Evolutionary conservation across 352 stramenopile genomes (phyloP), one percentile per base, ranked within the genome.

Genomic region (Halophytophthora batemanensis): DNA sequence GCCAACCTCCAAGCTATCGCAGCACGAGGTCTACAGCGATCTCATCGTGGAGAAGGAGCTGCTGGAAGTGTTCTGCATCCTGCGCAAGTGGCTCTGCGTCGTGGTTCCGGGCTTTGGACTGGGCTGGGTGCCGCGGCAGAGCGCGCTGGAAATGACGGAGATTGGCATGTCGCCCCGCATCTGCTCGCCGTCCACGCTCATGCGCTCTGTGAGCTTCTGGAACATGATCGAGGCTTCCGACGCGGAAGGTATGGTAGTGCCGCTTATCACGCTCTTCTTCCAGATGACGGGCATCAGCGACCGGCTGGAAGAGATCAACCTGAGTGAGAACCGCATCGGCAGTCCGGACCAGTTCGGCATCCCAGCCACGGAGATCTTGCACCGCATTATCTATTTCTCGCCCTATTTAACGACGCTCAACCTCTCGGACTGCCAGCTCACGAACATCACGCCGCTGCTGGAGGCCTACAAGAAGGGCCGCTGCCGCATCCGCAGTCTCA

Each of bases 291-390:
- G 67, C 6, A 71, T 74, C 33, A 76, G 65, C 46, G 71, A 77
- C 56, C 66, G 69, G 35, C 62, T 85, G 25, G 74, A 85, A 47
- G 57, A 71, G 23, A 66, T 85, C 39, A 75, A 82, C 45, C 38
- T 85, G 47, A 82, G 74, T 46, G 66, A 79, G 37, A 85, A 85
- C 51, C 64, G 69, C 23, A 81, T 85, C 46, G 69, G 71, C 25
- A 80, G 66, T 39, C 69, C 73, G 6, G 74, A 81, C 41, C 56
- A 71, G 31, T 85, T 82, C 35, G 69, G 73, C 22, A 77, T 82
- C 28, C 63, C 67, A 8, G 64, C 67, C 13, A 65, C 61, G 2
- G 71, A 81, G 53, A 76, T 81, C 56, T 38, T 81, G 35, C 71
- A 75, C 34, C 67, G 71, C 52, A 69, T 81, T 59, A 67, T 81